phyloP scores from a whole-genome alignment of 164 flowering plant species.

The Platanus orientalis region DNA sequence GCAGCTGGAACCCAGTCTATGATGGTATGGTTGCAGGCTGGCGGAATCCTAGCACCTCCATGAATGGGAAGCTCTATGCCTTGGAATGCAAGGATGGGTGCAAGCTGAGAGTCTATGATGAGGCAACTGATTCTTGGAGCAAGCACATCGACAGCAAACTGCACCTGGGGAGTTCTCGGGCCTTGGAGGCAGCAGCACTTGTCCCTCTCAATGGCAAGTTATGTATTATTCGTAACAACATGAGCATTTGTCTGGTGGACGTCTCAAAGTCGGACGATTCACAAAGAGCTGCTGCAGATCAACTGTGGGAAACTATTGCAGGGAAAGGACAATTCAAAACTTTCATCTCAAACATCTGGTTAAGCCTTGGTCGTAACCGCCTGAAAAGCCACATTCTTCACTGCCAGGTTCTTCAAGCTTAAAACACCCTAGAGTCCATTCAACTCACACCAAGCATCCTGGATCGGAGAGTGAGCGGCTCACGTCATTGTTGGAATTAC shows the following conservation, averaged over 20 bases:
- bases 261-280: slow-evolving; percentile 38
- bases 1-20: slow-evolving; percentile 63
- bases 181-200: slow-evolving; percentile 75
- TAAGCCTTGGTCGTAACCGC: slow-evolving; percentile 58
- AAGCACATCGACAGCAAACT: slow-evolving; percentile 62
- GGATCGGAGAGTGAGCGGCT: not conserved
- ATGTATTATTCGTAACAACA: slow-evolving; percentile 70
- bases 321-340: slow-evolving; percentile 71
- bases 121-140: slow-evolving; percentile 58
- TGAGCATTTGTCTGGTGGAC: slow-evolving; percentile 72
- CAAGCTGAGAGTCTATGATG: slow-evolving; percentile 67
- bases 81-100: slow-evolving; percentile 86
- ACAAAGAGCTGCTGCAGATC: slow-evolving; percentile 29
- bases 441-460: not conserved
- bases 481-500: too few species aligned
- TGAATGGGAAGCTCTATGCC: slow-evolving; percentile 67
- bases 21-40: slow-evolving; percentile 85
- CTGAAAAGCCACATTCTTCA: slow-evolving; percentile 71
- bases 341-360: slow-evolving; percentile 56
- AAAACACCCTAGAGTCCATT: not conserved
- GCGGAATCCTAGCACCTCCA: slow-evolving; percentile 61
- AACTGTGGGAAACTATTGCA: slow-evolving; percentile 70
- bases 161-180: slow-evolving; percentile 67
- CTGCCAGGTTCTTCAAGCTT: slow-evolving; percentile 75
- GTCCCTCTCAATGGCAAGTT: slow-evolving; percentile 62